Conservation (phyloP, 805 yeast genomes). For the Yamadazyma akitaensis region DNA sequence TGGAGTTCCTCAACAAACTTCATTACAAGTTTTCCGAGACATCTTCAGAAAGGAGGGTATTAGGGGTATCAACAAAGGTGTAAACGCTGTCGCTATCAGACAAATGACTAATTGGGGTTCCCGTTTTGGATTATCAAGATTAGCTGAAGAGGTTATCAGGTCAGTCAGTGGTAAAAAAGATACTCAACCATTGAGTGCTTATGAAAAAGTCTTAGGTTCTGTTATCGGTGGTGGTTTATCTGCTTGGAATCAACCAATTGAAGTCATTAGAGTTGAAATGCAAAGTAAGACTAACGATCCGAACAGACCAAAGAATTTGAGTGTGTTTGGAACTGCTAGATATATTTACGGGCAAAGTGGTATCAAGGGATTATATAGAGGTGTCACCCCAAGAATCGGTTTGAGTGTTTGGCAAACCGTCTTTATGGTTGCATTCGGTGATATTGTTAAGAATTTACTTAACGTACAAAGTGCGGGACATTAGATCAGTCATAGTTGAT, state of each 20-base stretch:
- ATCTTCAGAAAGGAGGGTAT: slow-evolving; percentile 86
- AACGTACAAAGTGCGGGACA: slow-evolving; percentile 41
- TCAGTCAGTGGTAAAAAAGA: slow-evolving; percentile 54
- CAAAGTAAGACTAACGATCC: slow-evolving; percentile 94
- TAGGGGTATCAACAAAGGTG: slow-evolving; percentile 94
- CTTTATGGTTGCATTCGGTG: slow-evolving; percentile 98
- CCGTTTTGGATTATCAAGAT: slow-evolving; percentile 86
- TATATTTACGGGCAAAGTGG: slow-evolving; percentile 86
- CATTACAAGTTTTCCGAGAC: slow-evolving; percentile 82
- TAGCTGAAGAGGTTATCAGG: slow-evolving; percentile 84
- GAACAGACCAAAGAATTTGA: slow-evolving; percentile 88
- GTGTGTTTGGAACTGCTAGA: slow-evolving; percentile 70
- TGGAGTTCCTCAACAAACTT: slow-evolving; percentile 65
- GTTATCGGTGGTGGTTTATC: slow-evolving; percentile 95
- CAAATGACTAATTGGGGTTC: slow-evolving; percentile 99
- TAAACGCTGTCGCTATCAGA: slow-evolving; percentile 97
- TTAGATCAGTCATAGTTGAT: slow-evolving; percentile 13
- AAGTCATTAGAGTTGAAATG: slow-evolving; percentile 97
- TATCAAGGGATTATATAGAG: slow-evolving; percentile 86
- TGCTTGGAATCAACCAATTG: slow-evolving; percentile 99
- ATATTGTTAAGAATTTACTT: slow-evolving; percentile 51
- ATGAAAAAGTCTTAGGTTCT: slow-evolving; percentile 81
- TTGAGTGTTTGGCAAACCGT: slow-evolving; percentile 98
- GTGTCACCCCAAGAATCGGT: slow-evolving; percentile 96
- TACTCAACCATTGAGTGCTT: slow-evolving; percentile 60